These are phyloP conservation scores for Pythium dissotocum DNA, from an alignment of 352 stramenopile species.

Conservation along the genomic window DNA sequence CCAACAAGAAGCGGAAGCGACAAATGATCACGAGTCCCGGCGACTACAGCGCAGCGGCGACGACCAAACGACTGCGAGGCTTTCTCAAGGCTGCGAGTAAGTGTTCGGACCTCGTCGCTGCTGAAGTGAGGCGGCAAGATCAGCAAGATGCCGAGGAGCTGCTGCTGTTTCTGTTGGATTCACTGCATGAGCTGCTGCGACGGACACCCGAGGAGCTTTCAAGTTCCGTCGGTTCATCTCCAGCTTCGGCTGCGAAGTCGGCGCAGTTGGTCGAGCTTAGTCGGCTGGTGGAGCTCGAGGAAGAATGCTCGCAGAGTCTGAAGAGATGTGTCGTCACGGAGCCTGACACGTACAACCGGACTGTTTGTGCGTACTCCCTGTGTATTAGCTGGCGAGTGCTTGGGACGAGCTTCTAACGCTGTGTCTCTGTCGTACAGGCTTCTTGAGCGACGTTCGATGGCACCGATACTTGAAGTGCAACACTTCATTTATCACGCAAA, in stretches of 20 bases:
- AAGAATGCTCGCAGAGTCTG: slow-evolving; percentile 28
- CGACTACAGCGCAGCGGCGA: slow-evolving; percentile 12
- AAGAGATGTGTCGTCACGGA: slow-evolving; percentile 35
- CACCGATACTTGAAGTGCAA: slow-evolving; percentile 58
- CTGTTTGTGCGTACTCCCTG: slow-evolving; percentile 48
- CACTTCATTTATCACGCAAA: slow-evolving; percentile 61
- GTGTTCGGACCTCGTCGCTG: slow-evolving; percentile 52
- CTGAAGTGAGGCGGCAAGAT: slow-evolving; percentile 44
- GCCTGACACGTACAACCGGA: slow-evolving; percentile 56
- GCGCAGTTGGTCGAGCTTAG: slow-evolving; percentile 10
- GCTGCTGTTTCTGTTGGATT: slow-evolving; percentile 67
- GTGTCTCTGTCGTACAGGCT: slow-evolving; percentile 30
- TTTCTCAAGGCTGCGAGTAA: slow-evolving; percentile 42
- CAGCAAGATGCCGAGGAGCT: slow-evolving; percentile 86
- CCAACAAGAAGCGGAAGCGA: slow-evolving; percentile 23
- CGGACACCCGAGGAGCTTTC: neutral
- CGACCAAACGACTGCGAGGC: slow-evolving; percentile 23
- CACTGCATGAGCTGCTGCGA: slow-evolving; percentile 57
- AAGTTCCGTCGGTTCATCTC: neutral
- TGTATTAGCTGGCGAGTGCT: neutral
- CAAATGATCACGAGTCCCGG: slow-evolving; percentile 4
- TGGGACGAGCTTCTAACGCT: neutral
- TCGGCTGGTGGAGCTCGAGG: slow-evolving; percentile 32
- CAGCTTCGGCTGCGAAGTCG: neutral
- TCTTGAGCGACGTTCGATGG: slow-evolving; percentile 63